These are phyloP conservation scores for Durio zibethinus DNA, from an alignment of 345 rosid genomes.

Conservation along the genomic window DNA sequence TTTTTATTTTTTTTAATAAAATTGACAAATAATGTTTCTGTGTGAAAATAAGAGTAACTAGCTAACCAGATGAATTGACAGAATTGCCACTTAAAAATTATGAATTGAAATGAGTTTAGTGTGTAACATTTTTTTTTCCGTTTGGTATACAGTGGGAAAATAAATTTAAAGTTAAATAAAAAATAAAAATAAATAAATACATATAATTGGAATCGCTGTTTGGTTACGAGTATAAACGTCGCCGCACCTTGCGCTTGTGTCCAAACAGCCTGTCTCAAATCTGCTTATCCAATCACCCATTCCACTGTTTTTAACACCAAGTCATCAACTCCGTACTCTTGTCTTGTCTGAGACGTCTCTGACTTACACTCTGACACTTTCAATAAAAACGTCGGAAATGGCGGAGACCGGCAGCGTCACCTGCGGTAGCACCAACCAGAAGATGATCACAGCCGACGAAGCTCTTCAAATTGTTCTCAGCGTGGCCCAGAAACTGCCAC, in stretches of 20 bases:
- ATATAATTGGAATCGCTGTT: neutral
- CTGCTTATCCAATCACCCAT: neutral
- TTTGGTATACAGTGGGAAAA: no score
- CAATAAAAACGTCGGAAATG: slow-evolving; percentile 6
- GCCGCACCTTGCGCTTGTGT: neutral
- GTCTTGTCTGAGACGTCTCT: neutral
- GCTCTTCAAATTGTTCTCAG: slow-evolving; percentile 58
- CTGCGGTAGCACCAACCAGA: slow-evolving; percentile 16
- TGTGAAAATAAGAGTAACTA: no score
- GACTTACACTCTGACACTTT: neutral
- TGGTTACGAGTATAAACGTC: neutral
- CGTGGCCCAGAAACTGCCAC: slow-evolving; percentile 57
- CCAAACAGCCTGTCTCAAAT: neutral
- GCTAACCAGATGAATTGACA: no score
- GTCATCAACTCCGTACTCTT: neutral
- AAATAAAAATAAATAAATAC: no score
- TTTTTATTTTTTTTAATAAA: no score
- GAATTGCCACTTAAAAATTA: no score
- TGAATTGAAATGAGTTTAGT: no score
- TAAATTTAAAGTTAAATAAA: no score
- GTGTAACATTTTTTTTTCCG: no score
- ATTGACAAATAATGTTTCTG: no score
- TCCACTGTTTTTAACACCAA: neutral
- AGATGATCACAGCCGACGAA: slow-evolving; percentile 60
- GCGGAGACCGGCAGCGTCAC: slow-evolving; percentile 21